These are phyloP conservation scores for Tulasnella sp. DNA, from an alignment of 768 basidiomycete species.

Conservation along the genomic window DNA sequence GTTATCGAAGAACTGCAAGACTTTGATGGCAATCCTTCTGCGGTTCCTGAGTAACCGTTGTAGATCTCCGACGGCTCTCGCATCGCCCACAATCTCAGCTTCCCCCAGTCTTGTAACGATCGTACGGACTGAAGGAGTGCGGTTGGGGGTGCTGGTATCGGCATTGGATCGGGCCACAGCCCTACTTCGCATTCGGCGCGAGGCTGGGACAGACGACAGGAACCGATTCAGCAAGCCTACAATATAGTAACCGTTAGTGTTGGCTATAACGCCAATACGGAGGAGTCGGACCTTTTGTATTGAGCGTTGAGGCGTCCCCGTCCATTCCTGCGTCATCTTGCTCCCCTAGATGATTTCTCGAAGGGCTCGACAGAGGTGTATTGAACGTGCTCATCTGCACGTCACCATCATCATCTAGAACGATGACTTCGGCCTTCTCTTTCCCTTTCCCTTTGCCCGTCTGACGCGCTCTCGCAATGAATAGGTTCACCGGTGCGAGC, in stretches of 20 bases:
- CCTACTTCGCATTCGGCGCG: not conserved
- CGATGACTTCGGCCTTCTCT: slow-evolving; percentile 37
- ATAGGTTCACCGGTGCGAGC: slow-evolving; percentile 67
- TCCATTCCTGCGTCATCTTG: not conserved
- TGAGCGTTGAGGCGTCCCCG: not conserved
- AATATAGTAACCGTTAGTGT: too few species aligned
- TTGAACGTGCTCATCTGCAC: slow-evolving; percentile 12
- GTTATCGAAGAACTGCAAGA: slow-evolving; percentile 75
- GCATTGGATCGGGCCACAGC: not conserved
- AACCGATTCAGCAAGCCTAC: slow-evolving; percentile 17
- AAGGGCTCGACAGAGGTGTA: not conserved
- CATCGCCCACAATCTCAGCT: slow-evolving; percentile 67
- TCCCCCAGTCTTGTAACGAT: slow-evolving; percentile 58
- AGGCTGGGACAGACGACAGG: slow-evolving; percentile 13
- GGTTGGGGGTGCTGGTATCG: slow-evolving; percentile 19
- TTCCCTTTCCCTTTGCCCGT: slow-evolving; percentile 17
- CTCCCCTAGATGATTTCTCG: not conserved
- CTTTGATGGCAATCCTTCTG: slow-evolving; percentile 57
- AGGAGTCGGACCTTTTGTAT: not conserved
- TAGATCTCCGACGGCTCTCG: slow-evolving; percentile 53
- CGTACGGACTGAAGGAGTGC: slow-evolving; percentile 34
- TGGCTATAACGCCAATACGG: too few species aligned
- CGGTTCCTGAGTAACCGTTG: slow-evolving; percentile 53
- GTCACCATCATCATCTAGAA: slow-evolving; percentile 46
- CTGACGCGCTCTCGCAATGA: slow-evolving; percentile 25